Evolutionary conservation across 148 eudicot genomes (phyloP).

Genomic region (Chenopodium suecicum): DNA sequence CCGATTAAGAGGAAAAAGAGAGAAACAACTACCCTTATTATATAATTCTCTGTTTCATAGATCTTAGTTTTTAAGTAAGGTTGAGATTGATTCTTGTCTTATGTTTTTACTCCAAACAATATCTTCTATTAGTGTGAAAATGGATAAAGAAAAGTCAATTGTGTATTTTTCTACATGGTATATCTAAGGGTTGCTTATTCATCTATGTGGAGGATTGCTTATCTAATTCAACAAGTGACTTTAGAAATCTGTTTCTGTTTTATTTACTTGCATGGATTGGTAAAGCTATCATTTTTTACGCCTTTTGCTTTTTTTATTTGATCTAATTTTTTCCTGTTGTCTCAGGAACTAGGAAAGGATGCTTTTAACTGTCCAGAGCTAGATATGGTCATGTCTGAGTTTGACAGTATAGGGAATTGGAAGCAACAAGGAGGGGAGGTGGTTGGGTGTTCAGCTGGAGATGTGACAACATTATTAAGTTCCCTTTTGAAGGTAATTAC

Average conservation of each 20-base stretch:
- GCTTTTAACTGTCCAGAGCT: slow-evolving; percentile 72
- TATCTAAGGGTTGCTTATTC: background rate
- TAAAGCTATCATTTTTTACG: background rate
- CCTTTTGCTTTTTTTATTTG: background rate
- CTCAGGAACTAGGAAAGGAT: slow-evolving; percentile 70
- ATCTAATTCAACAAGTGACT: background rate
- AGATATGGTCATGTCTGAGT: slow-evolving; percentile 61
- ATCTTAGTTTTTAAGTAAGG: background rate
- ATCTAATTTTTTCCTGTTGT: background rate
- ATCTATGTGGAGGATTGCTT: background rate
- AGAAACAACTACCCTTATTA: background rate
- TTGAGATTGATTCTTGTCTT: background rate
- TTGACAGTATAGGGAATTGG: slow-evolving; percentile 59
- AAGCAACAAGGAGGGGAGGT: slow-evolving; percentile 48
- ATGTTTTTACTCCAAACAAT: background rate
- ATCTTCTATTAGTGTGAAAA: background rate
- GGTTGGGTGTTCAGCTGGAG: slow-evolving; percentile 44
- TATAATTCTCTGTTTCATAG: background rate
- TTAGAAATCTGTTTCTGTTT: background rate
- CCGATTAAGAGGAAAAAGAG: no score
- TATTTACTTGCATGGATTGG: background rate
- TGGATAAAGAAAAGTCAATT: background rate
- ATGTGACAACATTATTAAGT: slow-evolving; percentile 37
- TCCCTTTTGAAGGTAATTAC: slow-evolving; percentile 54
- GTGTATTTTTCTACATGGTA: background rate